Percentiles rank a stretch among this genome's conserved stretches.
Evolutionary conservation across 805 yeast genomes (phyloP).

Genomic region (Candida manassasensis): DNA sequence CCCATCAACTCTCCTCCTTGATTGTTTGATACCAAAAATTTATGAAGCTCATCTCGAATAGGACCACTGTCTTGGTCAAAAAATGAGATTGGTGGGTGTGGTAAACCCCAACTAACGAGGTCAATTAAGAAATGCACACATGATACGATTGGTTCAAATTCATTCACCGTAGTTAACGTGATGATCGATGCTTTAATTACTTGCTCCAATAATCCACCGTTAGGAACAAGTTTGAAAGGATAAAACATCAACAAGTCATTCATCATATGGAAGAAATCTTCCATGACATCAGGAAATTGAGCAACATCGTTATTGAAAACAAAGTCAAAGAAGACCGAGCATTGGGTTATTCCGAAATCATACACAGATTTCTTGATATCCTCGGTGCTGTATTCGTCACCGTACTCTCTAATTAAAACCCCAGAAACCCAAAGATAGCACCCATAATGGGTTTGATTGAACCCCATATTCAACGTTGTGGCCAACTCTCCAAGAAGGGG

Average conservation of each 20-base stretch:
- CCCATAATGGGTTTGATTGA: conserved; percentile 64
- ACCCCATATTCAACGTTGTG: conserved; percentile 63
- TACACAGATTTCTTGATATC: conserved; percentile 59
- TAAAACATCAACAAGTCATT: conserved; percentile 73
- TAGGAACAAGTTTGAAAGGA: conserved; percentile 48
- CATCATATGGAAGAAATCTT: conserved; percentile 82
- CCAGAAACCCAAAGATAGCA: conserved; percentile 92
- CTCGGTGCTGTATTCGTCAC: conserved; percentile 46
- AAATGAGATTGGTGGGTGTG: conserved; percentile 72
- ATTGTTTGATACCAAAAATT: conserved; percentile 35
- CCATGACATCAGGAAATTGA: conserved; percentile 63
- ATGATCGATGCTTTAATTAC: conserved; percentile 57
- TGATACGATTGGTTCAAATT: conserved; percentile 65
- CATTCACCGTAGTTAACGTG: conserved; percentile 49
- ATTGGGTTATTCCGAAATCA: conserved; percentile 68
- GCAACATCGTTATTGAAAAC: conserved; percentile 17
- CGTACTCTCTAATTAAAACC: conserved; percentile 67
- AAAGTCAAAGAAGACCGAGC: conserved; percentile 49
- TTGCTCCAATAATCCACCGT: conserved; percentile 44
- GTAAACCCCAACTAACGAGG: conserved; percentile 78
- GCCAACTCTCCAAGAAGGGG: conserved; percentile 65
- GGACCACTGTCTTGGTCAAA: conserved; percentile 49
- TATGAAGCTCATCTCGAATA: conserved; percentile 46
- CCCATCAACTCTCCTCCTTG: conserved; percentile 56
- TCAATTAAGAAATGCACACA: conserved; percentile 78